These are phyloP conservation scores for Aspergillus pseudoglaucus DNA, from an alignment of 2,329 filamentous ascomycete species.

Conservation along the genomic window DNA sequence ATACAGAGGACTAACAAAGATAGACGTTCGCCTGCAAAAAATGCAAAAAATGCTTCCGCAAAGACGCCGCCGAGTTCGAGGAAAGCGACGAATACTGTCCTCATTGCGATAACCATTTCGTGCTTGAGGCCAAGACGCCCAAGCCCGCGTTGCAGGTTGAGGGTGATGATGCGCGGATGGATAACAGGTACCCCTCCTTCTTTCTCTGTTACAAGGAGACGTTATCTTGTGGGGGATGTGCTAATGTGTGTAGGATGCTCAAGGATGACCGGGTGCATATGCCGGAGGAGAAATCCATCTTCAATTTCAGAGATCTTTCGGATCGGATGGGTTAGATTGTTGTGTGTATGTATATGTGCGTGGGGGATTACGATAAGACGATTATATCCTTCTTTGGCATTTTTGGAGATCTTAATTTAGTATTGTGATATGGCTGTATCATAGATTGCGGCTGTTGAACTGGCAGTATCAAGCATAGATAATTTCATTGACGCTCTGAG, in stretches of 20 bases:
- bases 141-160: conserved; percentile 80
- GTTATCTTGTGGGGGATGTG: too few relatives aligned
- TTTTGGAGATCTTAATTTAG: not conserved
- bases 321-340: conserved; percentile 55
- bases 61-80: conserved; percentile 85
- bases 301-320: conserved; percentile 67
- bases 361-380: conserved; percentile 27
- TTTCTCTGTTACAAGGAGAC: not conserved
- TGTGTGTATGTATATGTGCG: conserved; percentile 1
- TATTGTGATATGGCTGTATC: not conserved
- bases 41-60: conserved; percentile 96
- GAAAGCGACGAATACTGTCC: conserved; percentile 98
- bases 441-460: not conserved
- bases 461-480: not conserved
- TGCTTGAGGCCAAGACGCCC: conserved; percentile 79
- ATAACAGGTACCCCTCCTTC: conserved; percentile 51
- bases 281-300: conserved; percentile 59
- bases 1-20: too few relatives aligned
- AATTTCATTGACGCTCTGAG: not conserved
- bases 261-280: conserved; percentile 74
- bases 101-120: conserved; percentile 97
- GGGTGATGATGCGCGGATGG: conserved; percentile 79
- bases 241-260: conserved; percentile 58
- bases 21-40: conserved; percentile 87
- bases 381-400: conserved; percentile 14